phyloP scores from a whole-genome alignment of 768 basidiomycete genomes.

The Hygrophorus russula region DNA sequence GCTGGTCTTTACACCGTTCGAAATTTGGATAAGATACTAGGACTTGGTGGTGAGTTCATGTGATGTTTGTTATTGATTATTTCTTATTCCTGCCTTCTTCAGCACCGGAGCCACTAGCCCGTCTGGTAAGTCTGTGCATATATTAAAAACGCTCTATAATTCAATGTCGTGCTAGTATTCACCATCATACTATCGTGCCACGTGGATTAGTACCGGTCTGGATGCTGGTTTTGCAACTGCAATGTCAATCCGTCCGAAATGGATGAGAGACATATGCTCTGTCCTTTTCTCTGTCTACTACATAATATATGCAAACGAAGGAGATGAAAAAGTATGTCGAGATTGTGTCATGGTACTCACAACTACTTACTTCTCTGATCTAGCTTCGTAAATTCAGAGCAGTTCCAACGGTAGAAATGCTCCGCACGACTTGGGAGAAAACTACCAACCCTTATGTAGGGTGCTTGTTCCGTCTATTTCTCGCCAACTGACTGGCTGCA shows the following conservation, averaged over 20 bases:
- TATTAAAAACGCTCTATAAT: background rate
- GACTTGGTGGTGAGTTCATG: slow-evolving; percentile 54
- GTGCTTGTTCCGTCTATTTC: slow-evolving; percentile 2
- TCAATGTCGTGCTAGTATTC: slow-evolving; percentile 51
- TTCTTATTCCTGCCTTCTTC: slow-evolving; percentile 8
- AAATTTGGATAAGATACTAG: slow-evolving; percentile 79
- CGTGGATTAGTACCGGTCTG: slow-evolving; percentile 89
- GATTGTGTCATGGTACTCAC: slow-evolving; percentile 1
- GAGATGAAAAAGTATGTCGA: slow-evolving; percentile 82
- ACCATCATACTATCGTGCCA: slow-evolving; percentile 88
- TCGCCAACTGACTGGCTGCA: slow-evolving; percentile 3
- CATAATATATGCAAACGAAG: slow-evolving; percentile 76
- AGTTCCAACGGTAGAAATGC: slow-evolving; percentile 92
- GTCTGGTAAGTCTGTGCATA: slow-evolving; percentile 45
- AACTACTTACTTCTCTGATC: background rate
- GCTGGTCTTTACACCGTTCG: slow-evolving; percentile 76
- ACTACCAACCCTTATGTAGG: slow-evolving; percentile 84
- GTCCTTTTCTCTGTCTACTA: slow-evolving; percentile 85
- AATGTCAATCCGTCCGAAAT: slow-evolving; percentile 84
- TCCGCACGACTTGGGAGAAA: slow-evolving; percentile 95
- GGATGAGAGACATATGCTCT: slow-evolving; percentile 82
- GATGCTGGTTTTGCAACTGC: slow-evolving; percentile 97
- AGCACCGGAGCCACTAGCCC: slow-evolving; percentile 91
- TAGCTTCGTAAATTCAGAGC: slow-evolving; percentile 89
- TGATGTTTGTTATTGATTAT: background rate